Conservation (phyloP, 495 filamentous ascomycete species). For the Sabuloglossum arenarium region DNA sequence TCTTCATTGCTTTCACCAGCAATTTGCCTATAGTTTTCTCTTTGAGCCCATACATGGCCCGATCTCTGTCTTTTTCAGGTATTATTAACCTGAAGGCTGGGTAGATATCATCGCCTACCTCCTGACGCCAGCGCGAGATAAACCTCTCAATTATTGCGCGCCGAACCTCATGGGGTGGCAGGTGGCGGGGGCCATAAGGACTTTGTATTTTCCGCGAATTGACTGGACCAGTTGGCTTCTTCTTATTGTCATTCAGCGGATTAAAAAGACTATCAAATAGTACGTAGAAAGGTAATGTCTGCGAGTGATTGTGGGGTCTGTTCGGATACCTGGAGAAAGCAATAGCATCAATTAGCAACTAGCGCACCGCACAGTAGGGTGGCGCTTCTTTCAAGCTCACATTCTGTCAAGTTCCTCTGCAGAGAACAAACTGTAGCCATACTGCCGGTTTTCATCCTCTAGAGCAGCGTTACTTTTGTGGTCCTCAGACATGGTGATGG, state of each 20-base stretch:
- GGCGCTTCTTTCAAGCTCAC: slow-evolving; percentile 19
- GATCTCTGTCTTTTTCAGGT: slow-evolving; percentile 83
- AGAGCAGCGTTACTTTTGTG: slow-evolving; percentile 7
- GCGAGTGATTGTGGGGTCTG: slow-evolving; percentile 56
- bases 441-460: slow-evolving; percentile 18
- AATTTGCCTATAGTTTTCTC: slow-evolving; percentile 79
- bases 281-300: slow-evolving; percentile 66
- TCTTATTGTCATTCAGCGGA: slow-evolving; percentile 65
- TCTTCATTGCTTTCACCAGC: slow-evolving; percentile 78
- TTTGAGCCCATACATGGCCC: slow-evolving; percentile 87
- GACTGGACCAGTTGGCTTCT: slow-evolving; percentile 37
- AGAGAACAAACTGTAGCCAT: slow-evolving; percentile 21
- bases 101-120: slow-evolving; percentile 83
- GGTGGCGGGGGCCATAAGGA: slow-evolving; percentile 30
- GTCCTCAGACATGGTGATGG: background rate
- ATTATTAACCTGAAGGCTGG: slow-evolving; percentile 81
- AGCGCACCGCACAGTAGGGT: no score
- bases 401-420: slow-evolving; percentile 41
- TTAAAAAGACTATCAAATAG: slow-evolving; percentile 66
- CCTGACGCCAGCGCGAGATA: slow-evolving; percentile 68
- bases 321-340: slow-evolving; percentile 46
- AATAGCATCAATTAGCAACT: slow-evolving; percentile 12
- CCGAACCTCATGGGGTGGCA: slow-evolving; percentile 63
- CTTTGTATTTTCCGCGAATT: slow-evolving; percentile 31
- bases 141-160: slow-evolving; percentile 78